Evolutionary conservation across 352 stramenopile genomes (phyloP), one percentile per base, ranked within the genome.

Genomic region (Globisporangium cystogenes): DNA sequence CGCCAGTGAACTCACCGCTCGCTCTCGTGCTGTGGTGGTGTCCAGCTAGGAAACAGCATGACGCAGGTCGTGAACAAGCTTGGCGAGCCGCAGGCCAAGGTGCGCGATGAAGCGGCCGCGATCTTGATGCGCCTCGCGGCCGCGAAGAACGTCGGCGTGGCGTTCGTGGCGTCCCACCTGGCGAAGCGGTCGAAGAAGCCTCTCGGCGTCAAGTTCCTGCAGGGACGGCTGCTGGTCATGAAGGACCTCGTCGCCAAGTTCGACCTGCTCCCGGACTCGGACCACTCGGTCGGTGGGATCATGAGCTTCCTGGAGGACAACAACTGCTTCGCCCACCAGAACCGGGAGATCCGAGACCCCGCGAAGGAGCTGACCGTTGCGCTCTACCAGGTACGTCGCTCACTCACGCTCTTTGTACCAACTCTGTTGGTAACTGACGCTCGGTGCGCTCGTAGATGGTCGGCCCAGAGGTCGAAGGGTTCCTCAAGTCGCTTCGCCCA

Each of bases 321-420:
- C 48, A 88, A 93, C 42, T 89, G 74, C 36, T 90, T 97, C 57
- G 71, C 71, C 10, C 91, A 98, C 51, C 85, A 90, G 51, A 91
- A 86, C 42, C 76, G 74, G 23, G 88, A 97, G 33, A 88, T 97
- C 15, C 81, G 90, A 16, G 88, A 97, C 44, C 70, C 70, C 24
- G 85, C 83, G 20, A 96, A 96, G 61, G 82, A 96, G 10, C 76
- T 97, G 37, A 79, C 79, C 2, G 84, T 97, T 7, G 57, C 72
- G 7, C 50, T 96, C 5, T 93, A 88, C 50, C 64, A 76, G 57
- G 65, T 87, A 60, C 41, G 16, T 31, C 1, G n/a, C 12, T 39
- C 33, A 29, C 26, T 29, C 26, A 5, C 2, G 26, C 26, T 29
- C 26, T 29, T 2, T 29, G n/a, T n/a, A n/a, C n/a, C n/a, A n/a